Evolutionary conservation across 768 basidiomycete species (phyloP).

Genomic region (Kwoniella bestiolae): DNA sequence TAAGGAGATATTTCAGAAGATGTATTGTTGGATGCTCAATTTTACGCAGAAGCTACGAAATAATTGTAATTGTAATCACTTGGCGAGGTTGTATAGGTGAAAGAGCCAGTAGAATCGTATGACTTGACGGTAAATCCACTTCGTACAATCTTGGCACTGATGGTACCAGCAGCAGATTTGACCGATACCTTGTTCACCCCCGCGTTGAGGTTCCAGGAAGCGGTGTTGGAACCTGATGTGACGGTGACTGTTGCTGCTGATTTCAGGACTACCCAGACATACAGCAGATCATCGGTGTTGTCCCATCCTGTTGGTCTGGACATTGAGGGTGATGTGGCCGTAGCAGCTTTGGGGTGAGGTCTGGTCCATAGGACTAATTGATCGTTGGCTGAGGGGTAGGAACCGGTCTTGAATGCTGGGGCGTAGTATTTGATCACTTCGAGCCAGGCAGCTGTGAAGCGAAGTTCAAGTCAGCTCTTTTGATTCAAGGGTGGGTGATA

Average conservation of each 20-base stretch:
- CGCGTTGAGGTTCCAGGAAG: conserved; percentile 36
- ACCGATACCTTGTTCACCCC: conserved; percentile 46
- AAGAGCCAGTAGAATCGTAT: conserved; percentile 37
- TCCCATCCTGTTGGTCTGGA: conserved; percentile 33
- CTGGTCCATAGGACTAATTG: conserved; percentile 51
- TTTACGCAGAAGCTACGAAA: conserved; percentile 41
- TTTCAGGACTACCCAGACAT: conserved; percentile 45
- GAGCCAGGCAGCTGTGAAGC: conserved; percentile 36
- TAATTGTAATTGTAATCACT: conserved; percentile 55
- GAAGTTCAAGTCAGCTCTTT: background rate
- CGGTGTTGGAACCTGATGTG: conserved; percentile 29
- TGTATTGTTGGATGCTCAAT: background rate
- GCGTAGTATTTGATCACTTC: conserved; percentile 46
- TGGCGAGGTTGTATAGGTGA: conserved; percentile 43
- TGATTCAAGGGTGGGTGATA: background rate
- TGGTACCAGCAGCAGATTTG: conserved; percentile 37
- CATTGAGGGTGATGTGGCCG: conserved; percentile 40
- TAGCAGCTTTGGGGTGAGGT: conserved; percentile 51
- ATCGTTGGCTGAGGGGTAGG: conserved; percentile 49
- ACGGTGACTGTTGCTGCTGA: conserved; percentile 40
- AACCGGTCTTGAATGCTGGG: conserved; percentile 55
- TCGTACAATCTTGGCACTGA: conserved; percentile 39
- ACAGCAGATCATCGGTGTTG: conserved; percentile 53
- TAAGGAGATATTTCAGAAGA: too few species aligned
- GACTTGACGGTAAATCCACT: conserved; percentile 32